phyloP scores from a whole-genome alignment of 345 rosid genomes.

The Microthlaspi erraticum region DNA sequence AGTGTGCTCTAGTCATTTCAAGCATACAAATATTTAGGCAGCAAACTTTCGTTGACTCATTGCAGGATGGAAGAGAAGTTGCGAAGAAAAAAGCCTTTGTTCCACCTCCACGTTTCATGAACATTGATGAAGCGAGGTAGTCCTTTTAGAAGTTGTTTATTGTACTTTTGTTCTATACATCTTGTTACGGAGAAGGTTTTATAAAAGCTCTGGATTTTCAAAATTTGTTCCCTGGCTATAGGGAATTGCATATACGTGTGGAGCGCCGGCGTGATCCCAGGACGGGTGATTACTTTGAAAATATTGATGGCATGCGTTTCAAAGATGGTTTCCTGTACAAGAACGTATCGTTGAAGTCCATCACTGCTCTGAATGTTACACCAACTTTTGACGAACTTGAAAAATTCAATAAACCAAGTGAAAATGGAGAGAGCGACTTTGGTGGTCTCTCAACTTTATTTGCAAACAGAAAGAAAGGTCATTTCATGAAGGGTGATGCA shows the following conservation, averaged over 20 bases:
- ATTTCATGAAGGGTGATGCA: slow-evolving; percentile 97
- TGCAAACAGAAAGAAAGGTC: slow-evolving; percentile 94
- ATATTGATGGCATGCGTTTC: slow-evolving; percentile 76
- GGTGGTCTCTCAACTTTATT: slow-evolving; percentile 83
- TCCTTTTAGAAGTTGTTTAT: slow-evolving; percentile 15
- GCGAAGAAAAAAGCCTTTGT: slow-evolving; percentile 88
- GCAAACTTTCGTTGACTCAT: slow-evolving; percentile 9
- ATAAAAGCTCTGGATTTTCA: slow-evolving; percentile 4
- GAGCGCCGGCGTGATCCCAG: slow-evolving; percentile 88
- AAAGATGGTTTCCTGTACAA: slow-evolving; percentile 93
- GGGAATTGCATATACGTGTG: slow-evolving; percentile 92
- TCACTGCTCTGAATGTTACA: slow-evolving; percentile 70
- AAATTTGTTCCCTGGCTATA: slow-evolving; percentile 37
- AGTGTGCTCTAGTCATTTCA: slow-evolving; percentile 14
- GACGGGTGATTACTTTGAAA: slow-evolving; percentile 93
- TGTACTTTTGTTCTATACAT: not conserved
- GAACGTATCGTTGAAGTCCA: slow-evolving; percentile 83
- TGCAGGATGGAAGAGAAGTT: slow-evolving; percentile 89
- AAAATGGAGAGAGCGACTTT: slow-evolving; percentile 76
- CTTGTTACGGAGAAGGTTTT: slow-evolving; percentile 26
- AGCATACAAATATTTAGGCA: slow-evolving; percentile 8
- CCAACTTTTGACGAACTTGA: slow-evolving; percentile 98
- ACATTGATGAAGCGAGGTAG: slow-evolving; percentile 95
- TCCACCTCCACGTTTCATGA: slow-evolving; percentile 97
- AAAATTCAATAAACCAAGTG: slow-evolving; percentile 79